Conservation (phyloP, 2,329 filamentous ascomycete genomes). For the Aspergillus chevalieri region DNA sequence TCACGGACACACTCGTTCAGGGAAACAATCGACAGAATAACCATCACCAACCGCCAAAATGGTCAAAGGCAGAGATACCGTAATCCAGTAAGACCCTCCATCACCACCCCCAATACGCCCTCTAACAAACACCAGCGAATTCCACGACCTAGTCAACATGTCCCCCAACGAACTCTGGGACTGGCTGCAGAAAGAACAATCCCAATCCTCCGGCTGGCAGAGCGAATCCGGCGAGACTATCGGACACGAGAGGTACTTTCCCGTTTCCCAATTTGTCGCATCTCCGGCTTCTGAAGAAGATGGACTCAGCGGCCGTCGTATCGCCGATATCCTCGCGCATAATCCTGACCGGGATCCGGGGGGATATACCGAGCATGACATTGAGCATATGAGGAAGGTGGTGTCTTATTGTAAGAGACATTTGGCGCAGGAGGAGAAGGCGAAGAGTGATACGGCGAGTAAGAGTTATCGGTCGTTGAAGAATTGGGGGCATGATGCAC, state of each 20-base stretch:
- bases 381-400: constrained; percentile 58
- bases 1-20: too few species aligned
- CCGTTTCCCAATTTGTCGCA: background rate
- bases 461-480: constrained; percentile 55
- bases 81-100: background rate
- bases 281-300: background rate
- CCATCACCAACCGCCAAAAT: background rate
- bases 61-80: background rate
- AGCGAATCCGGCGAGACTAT: constrained; percentile 58
- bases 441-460: constrained; percentile 51
- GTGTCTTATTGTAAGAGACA: constrained; percentile 62
- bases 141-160: constrained; percentile 64
- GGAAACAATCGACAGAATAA: too few species aligned
- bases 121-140: constrained; percentile 43
- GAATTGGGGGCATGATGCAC: constrained; percentile 55
- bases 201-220: constrained; percentile 53
- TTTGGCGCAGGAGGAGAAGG: constrained; percentile 57
- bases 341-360: constrained; percentile 54
- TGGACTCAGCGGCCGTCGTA: constrained; percentile 51
- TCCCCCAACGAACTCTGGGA: constrained; percentile 53
- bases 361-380: constrained; percentile 52
- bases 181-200: constrained; percentile 57
- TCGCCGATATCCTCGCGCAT: constrained; percentile 56
- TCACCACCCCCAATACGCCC: background rate
- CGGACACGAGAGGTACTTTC: constrained; percentile 51